Percentiles rank a stretch among this genome's conserved stretches.
These are phyloP conservation scores for Paxillus ammoniavirescens DNA, from an alignment of 768 basidiomycete genomes.

Conservation along the genomic window DNA sequence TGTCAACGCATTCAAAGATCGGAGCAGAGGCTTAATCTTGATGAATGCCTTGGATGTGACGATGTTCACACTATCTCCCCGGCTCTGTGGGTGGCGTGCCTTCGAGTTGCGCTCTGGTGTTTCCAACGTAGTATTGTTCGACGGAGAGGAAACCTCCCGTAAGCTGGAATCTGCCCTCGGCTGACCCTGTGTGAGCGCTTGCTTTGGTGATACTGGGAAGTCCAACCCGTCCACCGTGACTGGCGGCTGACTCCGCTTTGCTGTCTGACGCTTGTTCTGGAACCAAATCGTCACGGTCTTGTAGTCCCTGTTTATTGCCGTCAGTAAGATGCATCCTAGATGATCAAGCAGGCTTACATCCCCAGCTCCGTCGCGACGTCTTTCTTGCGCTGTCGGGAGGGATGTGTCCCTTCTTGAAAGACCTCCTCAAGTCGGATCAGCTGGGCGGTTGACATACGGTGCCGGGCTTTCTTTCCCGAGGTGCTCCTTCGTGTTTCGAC, in stretches of 20 bases:
- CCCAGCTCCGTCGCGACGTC: conserved; percentile 26
- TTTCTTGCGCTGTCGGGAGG: conserved; percentile 28
- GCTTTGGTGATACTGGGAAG: no score
- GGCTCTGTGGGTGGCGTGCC: background rate
- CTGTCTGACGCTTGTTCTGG: conserved; percentile 73
- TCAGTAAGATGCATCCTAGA: background rate
- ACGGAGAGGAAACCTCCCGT: conserved; percentile 30
- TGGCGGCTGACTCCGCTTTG: conserved; percentile 28
- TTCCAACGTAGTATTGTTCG: conserved; percentile 24
- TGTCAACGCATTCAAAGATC: conserved; percentile 14
- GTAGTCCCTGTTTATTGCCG: conserved; percentile 32
- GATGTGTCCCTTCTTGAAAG: conserved; percentile 29
- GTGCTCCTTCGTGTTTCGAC: background rate
- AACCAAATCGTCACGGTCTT: conserved; percentile 72
- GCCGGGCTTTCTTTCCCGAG: conserved; percentile 30
- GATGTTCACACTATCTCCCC: background rate
- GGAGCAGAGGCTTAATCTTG: conserved; percentile 25
- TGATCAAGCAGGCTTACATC: conserved; percentile 20
- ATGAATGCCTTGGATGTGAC: conserved; percentile 14
- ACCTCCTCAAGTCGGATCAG: conserved; percentile 26
- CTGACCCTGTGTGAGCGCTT: background rate
- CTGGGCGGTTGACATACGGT: conserved; percentile 35
- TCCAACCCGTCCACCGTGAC: background rate
- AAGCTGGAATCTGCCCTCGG: conserved; percentile 19
- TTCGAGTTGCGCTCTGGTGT: background rate